Percentiles rank a stretch among this genome's conserved stretches.
Conservation (phyloP, 306 rosid genomes). For the Gynostemma pentaphyllum region DNA sequence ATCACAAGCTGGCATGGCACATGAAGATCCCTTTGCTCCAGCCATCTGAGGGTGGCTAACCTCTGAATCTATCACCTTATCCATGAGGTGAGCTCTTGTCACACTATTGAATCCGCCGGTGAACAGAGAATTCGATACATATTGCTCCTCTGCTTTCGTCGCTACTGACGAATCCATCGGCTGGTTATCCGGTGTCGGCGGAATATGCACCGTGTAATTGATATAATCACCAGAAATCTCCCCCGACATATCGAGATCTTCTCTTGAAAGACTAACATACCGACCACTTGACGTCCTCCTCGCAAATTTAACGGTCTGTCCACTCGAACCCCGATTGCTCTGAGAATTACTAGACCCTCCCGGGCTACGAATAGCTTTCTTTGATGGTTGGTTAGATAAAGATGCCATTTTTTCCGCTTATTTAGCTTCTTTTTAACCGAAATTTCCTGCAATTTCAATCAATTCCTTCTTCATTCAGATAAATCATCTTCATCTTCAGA, state of each 20-base stretch:
- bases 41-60: conserved; percentile 94
- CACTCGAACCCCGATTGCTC: conserved; percentile 21
- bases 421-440: not conserved
- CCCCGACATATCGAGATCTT: conserved; percentile 73
- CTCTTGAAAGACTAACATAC: conserved; percentile 67
- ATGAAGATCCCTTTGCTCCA: conserved; percentile 76
- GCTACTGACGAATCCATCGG: conserved; percentile 70
- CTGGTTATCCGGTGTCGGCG: conserved; percentile 79
- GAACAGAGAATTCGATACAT: conserved; percentile 72
- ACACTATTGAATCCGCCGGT: conserved; percentile 90
- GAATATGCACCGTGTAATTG: conserved; percentile 87
- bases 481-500: not conserved
- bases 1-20: conserved; percentile 62
- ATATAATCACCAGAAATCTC: conserved; percentile 62
- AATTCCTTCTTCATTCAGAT: not conserved
- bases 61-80: conserved; percentile 79
- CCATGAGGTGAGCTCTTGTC: conserved; percentile 83
- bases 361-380: conserved; percentile 35
- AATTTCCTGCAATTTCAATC: not conserved
- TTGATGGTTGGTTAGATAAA: conserved; percentile 37
- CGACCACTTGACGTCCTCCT: conserved; percentile 80
- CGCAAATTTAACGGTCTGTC: conserved; percentile 65
- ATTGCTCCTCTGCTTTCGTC: conserved; percentile 81
- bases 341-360: conserved; percentile 39
- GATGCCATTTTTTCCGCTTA: conserved; percentile 33